A percentile compares a stretch with the other conserved stretches of the same genome.
Conservation (phyloP, 1,139 yeast genomes). For the Suhomyces yuchorum region DNA sequence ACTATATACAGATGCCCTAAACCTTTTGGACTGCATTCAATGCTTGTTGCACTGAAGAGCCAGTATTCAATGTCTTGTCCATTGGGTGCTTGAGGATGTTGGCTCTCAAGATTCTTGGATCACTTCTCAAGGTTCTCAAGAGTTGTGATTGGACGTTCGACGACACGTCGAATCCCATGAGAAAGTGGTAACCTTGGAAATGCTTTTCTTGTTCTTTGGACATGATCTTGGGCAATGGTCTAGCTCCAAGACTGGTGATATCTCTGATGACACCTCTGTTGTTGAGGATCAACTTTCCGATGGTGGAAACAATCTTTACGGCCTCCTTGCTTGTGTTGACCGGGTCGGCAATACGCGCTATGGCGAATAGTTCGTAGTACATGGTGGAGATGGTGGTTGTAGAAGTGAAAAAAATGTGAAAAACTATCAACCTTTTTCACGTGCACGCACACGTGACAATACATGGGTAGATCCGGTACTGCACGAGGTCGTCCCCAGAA, state of each 20-base stretch:
- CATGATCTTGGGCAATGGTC: slow-evolving; percentile 77
- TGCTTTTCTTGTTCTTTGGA: slow-evolving; percentile 87
- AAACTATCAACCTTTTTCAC: background rate
- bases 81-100: slow-evolving; percentile 71
- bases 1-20: slow-evolving; percentile 10
- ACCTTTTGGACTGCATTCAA: slow-evolving; percentile 19
- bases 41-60: slow-evolving; percentile 51
- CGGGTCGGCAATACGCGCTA: slow-evolving; percentile 75
- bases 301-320: slow-evolving; percentile 68
- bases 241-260: slow-evolving; percentile 76
- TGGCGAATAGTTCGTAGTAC: slow-evolving; percentile 90
- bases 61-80: slow-evolving; percentile 51
- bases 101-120: slow-evolving; percentile 87
- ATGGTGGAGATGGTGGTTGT: slow-evolving; percentile 35
- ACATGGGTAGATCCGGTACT: too few relatives aligned
- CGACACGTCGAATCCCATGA: slow-evolving; percentile 84
- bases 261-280: slow-evolving; percentile 92
- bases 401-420: slow-evolving; percentile 6
- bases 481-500: too few relatives aligned
- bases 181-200: slow-evolving; percentile 85
- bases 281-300: slow-evolving; percentile 79
- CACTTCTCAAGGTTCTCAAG: slow-evolving; percentile 74
- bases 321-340: slow-evolving; percentile 62
- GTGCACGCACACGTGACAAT: slow-evolving; percentile 3
- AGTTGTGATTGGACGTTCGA: slow-evolving; percentile 86